Conservation (phyloP, 345 rosid genomes). For the Viola odorata region DNA sequence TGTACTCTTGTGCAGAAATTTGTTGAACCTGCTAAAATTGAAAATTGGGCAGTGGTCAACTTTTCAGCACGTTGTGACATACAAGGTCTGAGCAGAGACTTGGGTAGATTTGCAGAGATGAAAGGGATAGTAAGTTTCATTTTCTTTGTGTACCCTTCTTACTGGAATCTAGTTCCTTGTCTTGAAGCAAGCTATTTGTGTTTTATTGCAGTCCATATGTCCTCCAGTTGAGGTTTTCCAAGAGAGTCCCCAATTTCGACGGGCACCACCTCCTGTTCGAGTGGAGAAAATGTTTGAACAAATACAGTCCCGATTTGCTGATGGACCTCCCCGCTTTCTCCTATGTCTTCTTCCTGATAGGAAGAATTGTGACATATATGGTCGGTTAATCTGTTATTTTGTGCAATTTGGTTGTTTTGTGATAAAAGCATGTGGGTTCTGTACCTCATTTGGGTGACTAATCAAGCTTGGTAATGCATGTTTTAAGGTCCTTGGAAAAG, state of each 20-base stretch:
- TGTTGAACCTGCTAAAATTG: slow-evolving; percentile 14
- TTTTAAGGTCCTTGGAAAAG: slow-evolving; percentile 24
- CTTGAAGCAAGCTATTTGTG: neutral
- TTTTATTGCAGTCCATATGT: slow-evolving; percentile 8
- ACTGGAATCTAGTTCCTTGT: neutral
- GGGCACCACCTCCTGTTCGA: slow-evolving; percentile 18
- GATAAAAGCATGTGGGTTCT: neutral
- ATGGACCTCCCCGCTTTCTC: slow-evolving; percentile 16
- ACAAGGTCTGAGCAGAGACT: slow-evolving; percentile 8
- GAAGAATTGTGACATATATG: slow-evolving; percentile 25
- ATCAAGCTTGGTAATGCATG: neutral
- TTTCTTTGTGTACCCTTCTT: neutral
- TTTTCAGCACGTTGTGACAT: slow-evolving; percentile 23
- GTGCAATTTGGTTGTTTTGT: neutral
- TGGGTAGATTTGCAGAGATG: slow-evolving; percentile 19
- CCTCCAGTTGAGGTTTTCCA: slow-evolving; percentile 13
- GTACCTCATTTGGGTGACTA: slow-evolving; percentile 1
- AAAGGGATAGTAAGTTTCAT: slow-evolving; percentile 32
- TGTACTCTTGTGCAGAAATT: slow-evolving; percentile 15
- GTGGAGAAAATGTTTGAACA: slow-evolving; percentile 28
- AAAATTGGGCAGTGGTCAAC: slow-evolving; percentile 30
- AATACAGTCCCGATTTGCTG: slow-evolving; percentile 11
- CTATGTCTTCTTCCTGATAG: slow-evolving; percentile 22
- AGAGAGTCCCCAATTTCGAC: slow-evolving; percentile 16
- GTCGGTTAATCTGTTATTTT: slow-evolving; percentile 9